A percentile compares a stretch with the other conserved stretches of the same genome.
phyloP scores from a whole-genome alignment of 345 rosid genomes.

The Physaria fendleri region DNA sequence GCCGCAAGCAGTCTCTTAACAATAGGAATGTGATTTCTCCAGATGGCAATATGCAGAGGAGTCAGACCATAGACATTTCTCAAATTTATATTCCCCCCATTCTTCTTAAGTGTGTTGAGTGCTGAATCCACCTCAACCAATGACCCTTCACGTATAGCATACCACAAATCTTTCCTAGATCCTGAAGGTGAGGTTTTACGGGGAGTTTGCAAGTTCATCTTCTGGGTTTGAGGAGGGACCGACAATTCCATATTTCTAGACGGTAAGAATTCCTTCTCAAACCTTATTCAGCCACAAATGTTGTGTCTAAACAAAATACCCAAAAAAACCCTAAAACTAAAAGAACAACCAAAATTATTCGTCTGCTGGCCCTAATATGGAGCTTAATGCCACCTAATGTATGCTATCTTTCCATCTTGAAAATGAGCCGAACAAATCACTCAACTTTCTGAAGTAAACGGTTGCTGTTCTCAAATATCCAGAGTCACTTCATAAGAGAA shows the following conservation, averaged over 20 bases:
- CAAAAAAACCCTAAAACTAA: no score
- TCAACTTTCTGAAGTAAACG: constrained; percentile 1
- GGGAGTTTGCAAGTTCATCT: constrained; percentile 42
- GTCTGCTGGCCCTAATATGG: background rate
- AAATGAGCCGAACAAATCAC: background rate
- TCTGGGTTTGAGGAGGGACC: constrained; percentile 56
- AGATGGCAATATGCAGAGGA: constrained; percentile 80
- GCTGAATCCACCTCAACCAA: constrained; percentile 77
- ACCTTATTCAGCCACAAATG: background rate
- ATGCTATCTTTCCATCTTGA: background rate
- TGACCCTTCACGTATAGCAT: constrained; percentile 70
- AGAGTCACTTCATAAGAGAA: background rate
- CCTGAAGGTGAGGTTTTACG: constrained; percentile 42
- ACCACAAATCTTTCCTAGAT: constrained; percentile 68
- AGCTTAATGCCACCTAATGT: background rate
- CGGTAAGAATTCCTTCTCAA: no score
- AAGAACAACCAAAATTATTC: background rate
- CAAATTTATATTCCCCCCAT: constrained; percentile 63
- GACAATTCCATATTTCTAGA: constrained; percentile 61
- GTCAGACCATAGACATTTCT: constrained; percentile 77
- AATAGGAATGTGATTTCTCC: constrained; percentile 95
- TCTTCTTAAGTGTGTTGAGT: constrained; percentile 63
- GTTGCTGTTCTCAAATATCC: background rate
- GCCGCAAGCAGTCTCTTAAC: constrained; percentile 80
- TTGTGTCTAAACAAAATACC: background rate